Base-by-base conservation (phyloP, 768 basidiomycete species). In the Mycena vitilis region DNA sequence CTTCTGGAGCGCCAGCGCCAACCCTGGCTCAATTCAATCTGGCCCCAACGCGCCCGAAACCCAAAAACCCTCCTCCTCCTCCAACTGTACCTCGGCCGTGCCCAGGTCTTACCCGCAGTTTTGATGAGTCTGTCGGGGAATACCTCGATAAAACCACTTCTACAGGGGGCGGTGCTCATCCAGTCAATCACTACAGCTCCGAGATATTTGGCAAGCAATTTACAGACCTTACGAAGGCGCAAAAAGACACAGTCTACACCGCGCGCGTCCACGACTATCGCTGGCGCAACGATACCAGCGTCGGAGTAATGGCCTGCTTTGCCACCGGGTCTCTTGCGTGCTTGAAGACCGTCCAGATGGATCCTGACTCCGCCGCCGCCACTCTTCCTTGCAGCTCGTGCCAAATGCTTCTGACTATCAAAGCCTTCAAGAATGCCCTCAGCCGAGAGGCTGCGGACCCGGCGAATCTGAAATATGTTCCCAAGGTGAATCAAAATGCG, bases 271-370 rank as follows among this genome's bases (percentile, higher is more conserved):
- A 66, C 12, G 57, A 42, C 36, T 23, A 22, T 40, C 20, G 42
- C 18, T 66, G 58, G 65, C 36, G 34, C 8, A 66, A 60, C 23
- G 59, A 66, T 34, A 38, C 36, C 12, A 66, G 58, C 23, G 30
- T 25, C 8, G 65, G 59, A 12, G 18, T 60, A 6, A 66, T 60
- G 63, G 55, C 55, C 11, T 40, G 23, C 3, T 65, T 58, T 58
- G 47, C n/a, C n/a, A n/a, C n/a, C n/a, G n/a, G n/a, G n/a, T n/a
- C n/a, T n/a, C n/a, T n/a, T n/a, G n/a, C n/a, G n/a, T n/a, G n/a
- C n/a, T n/a, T n/a, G n/a, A 65, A 56, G n/a, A 54, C 18, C 12
- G 56, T 58, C 18, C 38, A 58, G 12, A 30, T 58, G 6, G 47
- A 58, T 11, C 7, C 40, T 9, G 22, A 20, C 1, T 13, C 47